Conservation (phyloP, 495 filamentous ascomycete species). For the Tuber umbilicatum region DNA sequence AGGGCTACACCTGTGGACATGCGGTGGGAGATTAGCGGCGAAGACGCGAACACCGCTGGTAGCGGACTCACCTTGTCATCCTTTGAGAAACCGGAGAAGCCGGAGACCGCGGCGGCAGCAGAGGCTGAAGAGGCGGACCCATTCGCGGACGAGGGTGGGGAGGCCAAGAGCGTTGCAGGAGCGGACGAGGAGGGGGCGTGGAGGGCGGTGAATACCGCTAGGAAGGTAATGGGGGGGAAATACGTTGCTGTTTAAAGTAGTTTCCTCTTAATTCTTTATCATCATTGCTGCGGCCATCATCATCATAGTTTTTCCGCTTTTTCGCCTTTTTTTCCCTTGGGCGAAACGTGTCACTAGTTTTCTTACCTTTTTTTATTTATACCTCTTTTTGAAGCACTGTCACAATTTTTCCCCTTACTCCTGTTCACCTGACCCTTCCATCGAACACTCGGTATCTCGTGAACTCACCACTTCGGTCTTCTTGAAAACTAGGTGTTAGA, state of each 20-base stretch:
- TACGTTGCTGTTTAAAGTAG: constrained; percentile 51
- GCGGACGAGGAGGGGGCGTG: constrained; percentile 50
- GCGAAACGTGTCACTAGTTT: neutral
- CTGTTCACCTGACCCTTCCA: neutral
- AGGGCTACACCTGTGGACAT: constrained; percentile 59
- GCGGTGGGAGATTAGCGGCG: constrained; percentile 41
- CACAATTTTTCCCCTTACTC: neutral
- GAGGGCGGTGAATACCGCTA: constrained; percentile 64
- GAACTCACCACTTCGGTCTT: neutral
- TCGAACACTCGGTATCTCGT: neutral
- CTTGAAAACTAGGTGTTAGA: neutral
- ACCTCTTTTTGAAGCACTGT: neutral
- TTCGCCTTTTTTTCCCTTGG: constrained; percentile 1
- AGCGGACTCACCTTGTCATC: constrained; percentile 59
- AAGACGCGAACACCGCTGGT: constrained; percentile 48
- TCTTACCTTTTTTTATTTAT: neutral
- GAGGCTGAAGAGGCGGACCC: constrained; percentile 52
- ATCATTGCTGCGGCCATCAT: constrained; percentile 36
- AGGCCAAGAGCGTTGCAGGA: constrained; percentile 27
- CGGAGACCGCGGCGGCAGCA: constrained; percentile 21
- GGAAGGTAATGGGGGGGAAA: constrained; percentile 72
- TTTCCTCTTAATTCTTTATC: constrained; percentile 38
- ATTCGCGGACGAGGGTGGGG: constrained; percentile 58
- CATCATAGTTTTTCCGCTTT: constrained; percentile 15
- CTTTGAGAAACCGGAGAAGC: constrained; percentile 44